Evolutionary conservation across 75 land plant genomes (phyloP).

Genomic region (Larix kaempferi): DNA sequence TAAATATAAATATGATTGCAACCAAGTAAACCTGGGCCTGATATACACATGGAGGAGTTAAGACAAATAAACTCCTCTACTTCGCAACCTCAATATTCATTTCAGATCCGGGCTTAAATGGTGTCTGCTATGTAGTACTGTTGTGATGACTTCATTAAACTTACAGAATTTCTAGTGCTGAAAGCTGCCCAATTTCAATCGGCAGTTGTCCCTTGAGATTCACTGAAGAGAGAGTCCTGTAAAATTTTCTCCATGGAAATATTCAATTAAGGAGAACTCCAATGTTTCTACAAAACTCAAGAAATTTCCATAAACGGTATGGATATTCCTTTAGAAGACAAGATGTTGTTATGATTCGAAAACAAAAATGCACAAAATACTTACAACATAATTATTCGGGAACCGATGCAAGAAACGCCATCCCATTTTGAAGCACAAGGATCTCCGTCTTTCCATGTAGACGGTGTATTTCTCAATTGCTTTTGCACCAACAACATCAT

Average conservation of each 20-base stretch:
- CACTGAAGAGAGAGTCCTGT: slow-evolving; percentile 52
- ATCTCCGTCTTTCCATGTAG: slow-evolving; percentile 12
- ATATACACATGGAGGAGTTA: not conserved
- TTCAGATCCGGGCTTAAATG: no score
- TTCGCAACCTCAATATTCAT: no score
- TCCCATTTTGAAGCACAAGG: slow-evolving; percentile 58
- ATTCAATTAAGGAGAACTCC: no score
- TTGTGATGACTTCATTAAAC: not conserved
- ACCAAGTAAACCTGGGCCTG: not conserved
- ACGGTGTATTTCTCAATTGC: not conserved
- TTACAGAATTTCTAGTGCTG: slow-evolving; percentile 16
- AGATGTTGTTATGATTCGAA: not conserved
- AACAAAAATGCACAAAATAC: not conserved
- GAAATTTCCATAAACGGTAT: not conserved
- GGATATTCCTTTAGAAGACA: no score
- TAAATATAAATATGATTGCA: not conserved
- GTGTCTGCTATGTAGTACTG: no score
- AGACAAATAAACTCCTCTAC: no score
- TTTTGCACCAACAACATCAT: not conserved
- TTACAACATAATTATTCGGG: slow-evolving; percentile 45
- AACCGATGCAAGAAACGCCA: slow-evolving; percentile 44
- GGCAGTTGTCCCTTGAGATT: slow-evolving; percentile 38
- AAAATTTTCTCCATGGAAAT: not conserved
- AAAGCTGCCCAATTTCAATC: slow-evolving; percentile 42
- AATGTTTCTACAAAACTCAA: not conserved